These are phyloP conservation scores for Ganoderma leucocontextum DNA, from an alignment of 1,284 basidiomycete genomes.

Conservation along the genomic window DNA sequence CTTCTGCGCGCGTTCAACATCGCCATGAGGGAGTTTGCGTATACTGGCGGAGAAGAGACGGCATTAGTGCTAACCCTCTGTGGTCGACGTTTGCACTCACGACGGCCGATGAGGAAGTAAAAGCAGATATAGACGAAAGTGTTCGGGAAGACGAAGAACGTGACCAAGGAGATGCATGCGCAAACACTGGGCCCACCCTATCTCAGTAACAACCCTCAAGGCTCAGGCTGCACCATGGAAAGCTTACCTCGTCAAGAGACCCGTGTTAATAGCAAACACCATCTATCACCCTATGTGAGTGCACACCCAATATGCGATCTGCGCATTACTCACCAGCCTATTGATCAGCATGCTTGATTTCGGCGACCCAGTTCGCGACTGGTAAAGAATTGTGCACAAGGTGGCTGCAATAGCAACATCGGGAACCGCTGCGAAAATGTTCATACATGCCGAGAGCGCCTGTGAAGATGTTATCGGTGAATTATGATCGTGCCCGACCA, in stretches of 20 bases:
- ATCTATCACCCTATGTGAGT: constrained; percentile 45
- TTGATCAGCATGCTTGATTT: constrained; percentile 67
- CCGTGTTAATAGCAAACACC: constrained; percentile 62
- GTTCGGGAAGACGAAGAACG: constrained; percentile 54
- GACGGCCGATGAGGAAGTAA: constrained; percentile 62
- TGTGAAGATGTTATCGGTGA: constrained; percentile 28
- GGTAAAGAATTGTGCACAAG: constrained; percentile 57
- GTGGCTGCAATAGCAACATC: constrained; percentile 61
- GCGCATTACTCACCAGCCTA: constrained; percentile 50
- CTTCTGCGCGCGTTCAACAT: constrained; percentile 62
- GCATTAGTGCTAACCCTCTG: background rate
- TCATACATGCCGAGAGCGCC: constrained; percentile 64
- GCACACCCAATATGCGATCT: background rate
- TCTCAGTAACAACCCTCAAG: background rate
- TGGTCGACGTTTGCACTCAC: constrained; percentile 42
- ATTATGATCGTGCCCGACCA: too few relatives aligned
- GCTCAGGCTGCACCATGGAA: constrained; percentile 28
- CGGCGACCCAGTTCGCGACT: constrained; percentile 60
- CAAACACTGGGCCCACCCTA: constrained; percentile 46
- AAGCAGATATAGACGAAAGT: constrained; percentile 65
- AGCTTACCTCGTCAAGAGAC: constrained; percentile 53
- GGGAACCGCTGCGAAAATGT: constrained; percentile 56
- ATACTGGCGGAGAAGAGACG: constrained; percentile 45
- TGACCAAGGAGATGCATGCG: constrained; percentile 60
- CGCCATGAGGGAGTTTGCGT: constrained; percentile 62